Conservation (phyloP, 2,329 filamentous ascomycete genomes). For the Nemania bipapillata region DNA sequence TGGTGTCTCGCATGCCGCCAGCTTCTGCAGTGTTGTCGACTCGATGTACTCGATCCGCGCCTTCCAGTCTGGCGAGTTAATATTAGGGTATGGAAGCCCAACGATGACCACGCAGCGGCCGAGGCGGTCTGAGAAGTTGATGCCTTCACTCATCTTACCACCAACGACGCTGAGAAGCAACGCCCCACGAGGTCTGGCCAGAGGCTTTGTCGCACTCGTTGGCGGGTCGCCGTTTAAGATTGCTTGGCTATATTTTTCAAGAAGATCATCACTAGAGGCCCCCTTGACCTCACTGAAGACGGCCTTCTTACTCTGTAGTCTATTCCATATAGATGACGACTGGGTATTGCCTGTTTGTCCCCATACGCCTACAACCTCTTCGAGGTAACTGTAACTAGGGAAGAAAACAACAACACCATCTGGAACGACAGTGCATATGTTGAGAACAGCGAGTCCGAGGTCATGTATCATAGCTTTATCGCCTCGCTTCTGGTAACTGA, state of each 20-base stretch:
- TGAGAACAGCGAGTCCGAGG: conserved; percentile 77
- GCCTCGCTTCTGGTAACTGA: conserved; percentile 82
- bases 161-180: conserved; percentile 90
- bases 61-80: conserved; percentile 89
- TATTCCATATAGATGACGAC: conserved; percentile 66
- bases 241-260: conserved; percentile 76
- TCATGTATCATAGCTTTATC: conserved; percentile 76
- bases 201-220: neutral
- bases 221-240: conserved; percentile 64
- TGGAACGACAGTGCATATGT: conserved; percentile 77
- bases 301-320: conserved; percentile 67
- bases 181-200: conserved; percentile 65
- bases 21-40: conserved; percentile 59
- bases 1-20: conserved; percentile 56
- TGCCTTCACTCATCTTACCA: conserved; percentile 94
- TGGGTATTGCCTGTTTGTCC: conserved; percentile 54
- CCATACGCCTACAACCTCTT: conserved; percentile 75
- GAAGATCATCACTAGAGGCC: conserved; percentile 72
- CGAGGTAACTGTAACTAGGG: conserved; percentile 90
- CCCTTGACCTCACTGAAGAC: conserved; percentile 70
- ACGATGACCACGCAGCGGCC: conserved; percentile 92
- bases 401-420: conserved; percentile 96
- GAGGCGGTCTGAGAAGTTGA: conserved; percentile 93
- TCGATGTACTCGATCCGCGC: conserved; percentile 90
- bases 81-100: conserved; percentile 91